phyloP scores from a whole-genome alignment of 2,329 filamentous ascomycete species.

The Sphaerulina vaccinii region DNA sequence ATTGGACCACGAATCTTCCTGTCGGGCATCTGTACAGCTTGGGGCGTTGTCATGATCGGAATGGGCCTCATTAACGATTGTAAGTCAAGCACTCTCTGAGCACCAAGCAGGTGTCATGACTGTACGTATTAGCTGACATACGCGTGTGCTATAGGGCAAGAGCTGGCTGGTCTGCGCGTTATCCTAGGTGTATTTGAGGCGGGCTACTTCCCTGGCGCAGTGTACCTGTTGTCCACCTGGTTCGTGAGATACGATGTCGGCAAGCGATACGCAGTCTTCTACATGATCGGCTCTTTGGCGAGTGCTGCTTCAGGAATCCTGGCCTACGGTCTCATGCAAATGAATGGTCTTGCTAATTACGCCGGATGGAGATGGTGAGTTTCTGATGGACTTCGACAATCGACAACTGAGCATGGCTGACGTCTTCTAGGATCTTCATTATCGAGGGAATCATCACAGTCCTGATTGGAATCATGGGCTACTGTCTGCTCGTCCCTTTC shows the following conservation, averaged over 20 bases:
- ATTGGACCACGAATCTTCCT: conserved; percentile 33
- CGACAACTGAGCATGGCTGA: conserved; percentile 18
- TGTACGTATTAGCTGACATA: not conserved
- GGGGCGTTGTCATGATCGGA: conserved; percentile 46
- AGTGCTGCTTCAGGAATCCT: conserved; percentile 53
- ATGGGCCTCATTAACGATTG: conserved; percentile 31
- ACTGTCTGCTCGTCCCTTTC: conserved; percentile 12
- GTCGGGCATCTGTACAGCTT: conserved; percentile 12
- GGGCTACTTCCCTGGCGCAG: conserved; percentile 26
- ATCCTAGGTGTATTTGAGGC: conserved; percentile 31
- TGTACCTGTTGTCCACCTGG: conserved; percentile 49
- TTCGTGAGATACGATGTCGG: conserved; percentile 44
- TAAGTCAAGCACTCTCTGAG: too few species aligned
- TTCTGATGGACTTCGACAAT: not conserved
- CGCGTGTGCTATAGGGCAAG: conserved; percentile 1
- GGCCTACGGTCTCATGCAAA: conserved; percentile 48
- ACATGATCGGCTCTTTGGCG: conserved; percentile 40
- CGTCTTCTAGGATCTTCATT: conserved; percentile 18
- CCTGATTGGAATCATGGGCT: conserved; percentile 10
- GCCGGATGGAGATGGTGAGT: conserved; percentile 34
- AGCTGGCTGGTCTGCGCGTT: conserved; percentile 25
- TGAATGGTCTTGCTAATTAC: conserved; percentile 32
- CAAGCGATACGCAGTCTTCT: conserved; percentile 38
- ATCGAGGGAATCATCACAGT: conserved; percentile 14
- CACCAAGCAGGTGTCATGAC: too few species aligned